Base-by-base conservation (phyloP, 2,329 filamentous ascomycete genomes). In the Septoria linicola region DNA sequence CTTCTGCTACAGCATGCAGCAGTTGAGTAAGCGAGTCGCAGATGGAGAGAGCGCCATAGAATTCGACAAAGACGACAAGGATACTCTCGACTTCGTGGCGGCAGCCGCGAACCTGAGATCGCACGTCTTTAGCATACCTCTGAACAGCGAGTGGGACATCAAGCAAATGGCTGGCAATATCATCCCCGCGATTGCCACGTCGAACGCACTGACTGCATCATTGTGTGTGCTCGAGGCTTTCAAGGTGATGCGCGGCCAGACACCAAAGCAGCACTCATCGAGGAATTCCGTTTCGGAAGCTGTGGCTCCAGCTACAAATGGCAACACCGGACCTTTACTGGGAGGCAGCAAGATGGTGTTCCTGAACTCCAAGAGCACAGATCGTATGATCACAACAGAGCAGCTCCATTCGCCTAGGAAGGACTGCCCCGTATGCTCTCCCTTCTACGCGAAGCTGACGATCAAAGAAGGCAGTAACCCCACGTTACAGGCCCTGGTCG, bases 161-260 rank as follows among this genome's bases (percentile, higher is more conserved):
- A 99, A 99, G 74, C 81, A 99, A 72, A 99, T 97, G 92, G 93
- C 93, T 3, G 93, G 93, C 47, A 99, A 99, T 68, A 99, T 99
- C 63, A 99, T 99, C 55, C 93, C 93, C 1, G 93, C 93, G 1
- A 99, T 99, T 66, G 93, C 93, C 4, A 99, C 93, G 0, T 97
- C 93, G 0, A 99, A 99, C 69, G 93, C 93, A 13, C 95, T 97
- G 69, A 92, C 93, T 1, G 93, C 93, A 13, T 87, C 89, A 10
- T 79, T 99, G 8, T 97, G 91, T 66, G 90, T 97, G 5, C 74
- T 99, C 20, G 87, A 97, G 69, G 85, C 91, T 0, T 93, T 95
- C 76, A 97, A 96, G 70, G 85, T 97, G 19, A 74, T 99, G 51
- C 85, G 59, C 79, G 64, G 81, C 83, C 16, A 82, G 35, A 43